Base-by-base conservation (phyloP, 441 rosid genomes). In the Populus hybrid region DNA sequence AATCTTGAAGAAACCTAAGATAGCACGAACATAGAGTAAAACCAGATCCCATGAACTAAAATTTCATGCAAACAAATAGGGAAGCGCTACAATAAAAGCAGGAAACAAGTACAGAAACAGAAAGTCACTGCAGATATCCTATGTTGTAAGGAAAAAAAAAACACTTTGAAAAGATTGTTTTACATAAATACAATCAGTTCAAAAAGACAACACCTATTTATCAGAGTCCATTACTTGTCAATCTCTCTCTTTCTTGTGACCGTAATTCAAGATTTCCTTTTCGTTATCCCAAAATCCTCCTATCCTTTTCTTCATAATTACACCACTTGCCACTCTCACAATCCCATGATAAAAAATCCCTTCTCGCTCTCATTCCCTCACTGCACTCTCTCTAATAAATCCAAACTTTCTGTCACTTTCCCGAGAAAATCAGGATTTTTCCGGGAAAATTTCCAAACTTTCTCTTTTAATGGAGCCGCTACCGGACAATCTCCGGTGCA, bases 401-500 rank as follows among this genome's bases (percentile, higher is more conserved):
- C 68, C 40, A 3, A 65, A 5, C 21, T 78, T 81, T 63, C 72
- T 18, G 72, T 78, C 75, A 19, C 76, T 75, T 72, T 83, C 78
- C 74, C 67, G 69, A 82, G 77, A 78, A 85, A 82, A 34, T 32
- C 6, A 10, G 7, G n/a, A 30, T 35, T 73, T 82, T 77, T 75
- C 67, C 75, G 12, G 83, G 82, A n/a, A 71, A 84, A 71, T 6
- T 65, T 38, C 8, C 16, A 61, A 34, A 34, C n/a, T 32, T n/a
- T 57, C 14, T 77, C 65, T 21, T 10, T 57, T 70, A 53, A 87
- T 81, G 38, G 97, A 82, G 72, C 70, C 82, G 19, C 78, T 89
- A 67, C 95, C 97, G 23, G 97, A 95, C 81, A 88, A 92, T 83
- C 88, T 90, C 36, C 93, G 98, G 69, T 95, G 99, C 75, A 91